Conservation (phyloP, 768 basidiomycete species). For the Leucosporidium yakuticum region DNA sequence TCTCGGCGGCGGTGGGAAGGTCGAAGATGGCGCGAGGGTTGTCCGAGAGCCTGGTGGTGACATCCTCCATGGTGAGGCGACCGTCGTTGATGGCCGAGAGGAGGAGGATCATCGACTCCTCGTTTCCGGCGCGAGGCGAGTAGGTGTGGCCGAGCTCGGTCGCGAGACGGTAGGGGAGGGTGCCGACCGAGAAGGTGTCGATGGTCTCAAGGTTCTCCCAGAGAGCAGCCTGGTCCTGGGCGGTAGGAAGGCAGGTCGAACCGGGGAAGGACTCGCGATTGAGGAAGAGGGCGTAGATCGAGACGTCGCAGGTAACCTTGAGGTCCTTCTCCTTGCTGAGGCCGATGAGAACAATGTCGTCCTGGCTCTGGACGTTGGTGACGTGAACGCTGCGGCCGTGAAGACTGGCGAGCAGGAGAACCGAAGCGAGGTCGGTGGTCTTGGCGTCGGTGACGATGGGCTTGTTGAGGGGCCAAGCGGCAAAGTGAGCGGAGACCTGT, state of each 20-base stretch:
- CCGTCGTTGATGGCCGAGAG: conserved; percentile 77
- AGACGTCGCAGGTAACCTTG: conserved; percentile 93
- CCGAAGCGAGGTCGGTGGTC: conserved; percentile 83
- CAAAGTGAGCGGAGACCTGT: conserved; percentile 72
- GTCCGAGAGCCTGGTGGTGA: conserved; percentile 76
- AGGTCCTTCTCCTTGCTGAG: conserved; percentile 90
- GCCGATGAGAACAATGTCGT: conserved; percentile 82
- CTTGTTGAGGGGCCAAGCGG: conserved; percentile 82
- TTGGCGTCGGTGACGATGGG: conserved; percentile 91
- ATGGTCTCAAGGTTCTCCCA: conserved; percentile 80
- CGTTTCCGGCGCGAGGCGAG: conserved; percentile 69
- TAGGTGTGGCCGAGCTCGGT: conserved; percentile 56
- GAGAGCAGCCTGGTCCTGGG: conserved; percentile 69
- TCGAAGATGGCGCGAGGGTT: conserved; percentile 90
- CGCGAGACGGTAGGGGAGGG: conserved; percentile 71
- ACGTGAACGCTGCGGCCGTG: conserved; percentile 83
- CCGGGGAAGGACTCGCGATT: conserved; percentile 65
- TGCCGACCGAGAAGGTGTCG: conserved; percentile 85
- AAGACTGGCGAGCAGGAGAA: conserved; percentile 87
- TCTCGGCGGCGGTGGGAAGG: conserved; percentile 61
- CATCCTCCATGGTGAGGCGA: conserved; percentile 71
- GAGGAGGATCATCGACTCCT: conserved; percentile 79
- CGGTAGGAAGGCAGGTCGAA: conserved; percentile 60
- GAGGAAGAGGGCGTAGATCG: conserved; percentile 87
- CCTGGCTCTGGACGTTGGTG: conserved; percentile 71